Evolutionary conservation across 176 grass and related monocot genomes (phyloP), one percentile per base, ranked within the genome.

Genomic region (Rhynchospora tenuis): DNA sequence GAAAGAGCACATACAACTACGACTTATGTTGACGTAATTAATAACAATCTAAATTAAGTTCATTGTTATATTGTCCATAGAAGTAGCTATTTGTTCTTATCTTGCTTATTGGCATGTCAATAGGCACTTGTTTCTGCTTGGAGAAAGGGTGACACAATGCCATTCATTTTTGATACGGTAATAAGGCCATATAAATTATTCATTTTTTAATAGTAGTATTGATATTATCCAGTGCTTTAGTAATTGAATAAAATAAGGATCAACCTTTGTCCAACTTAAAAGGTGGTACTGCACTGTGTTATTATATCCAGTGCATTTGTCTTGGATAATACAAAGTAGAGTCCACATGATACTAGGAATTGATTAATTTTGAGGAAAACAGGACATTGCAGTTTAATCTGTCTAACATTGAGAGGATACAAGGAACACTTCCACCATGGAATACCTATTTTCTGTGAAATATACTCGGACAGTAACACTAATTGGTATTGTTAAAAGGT

Each of bases 161-260:
- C 92, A 58, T 98, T 98, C 82, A 90, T 98, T 80, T 93, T 93
- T 86, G 95, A 98, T 88, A 98, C 95, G 89, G 95, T 98, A 94
- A 54, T 81, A 85, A 76, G 45, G 29, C 81, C 62, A 51, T 44
- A 9, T 38, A 17, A 38, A 81, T 31, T 58, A 64, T 66, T 83
- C 43, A 73, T 88, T 59, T 13, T 84, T 16, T 79, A 12, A 31
- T 17, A 67, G 17, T 46, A 73, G 8, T 82, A 52, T 17, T 58
- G n/a, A 73, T 60, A 62, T 12, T 45, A 86, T 59, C 20, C 46
- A 46, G 24, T 72, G 16, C 17, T 56, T 15, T 19, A 43, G 20
- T 65, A 43, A 33, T 15, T 52, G 5, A 28, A 75, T 22, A 28
- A 71, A 71, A 54, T 75, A 7, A 1, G 7, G 42, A 75, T 10